Conservation (phyloP, 139 green algal genomes). For the Tetradesmus lagerheimii region DNA sequence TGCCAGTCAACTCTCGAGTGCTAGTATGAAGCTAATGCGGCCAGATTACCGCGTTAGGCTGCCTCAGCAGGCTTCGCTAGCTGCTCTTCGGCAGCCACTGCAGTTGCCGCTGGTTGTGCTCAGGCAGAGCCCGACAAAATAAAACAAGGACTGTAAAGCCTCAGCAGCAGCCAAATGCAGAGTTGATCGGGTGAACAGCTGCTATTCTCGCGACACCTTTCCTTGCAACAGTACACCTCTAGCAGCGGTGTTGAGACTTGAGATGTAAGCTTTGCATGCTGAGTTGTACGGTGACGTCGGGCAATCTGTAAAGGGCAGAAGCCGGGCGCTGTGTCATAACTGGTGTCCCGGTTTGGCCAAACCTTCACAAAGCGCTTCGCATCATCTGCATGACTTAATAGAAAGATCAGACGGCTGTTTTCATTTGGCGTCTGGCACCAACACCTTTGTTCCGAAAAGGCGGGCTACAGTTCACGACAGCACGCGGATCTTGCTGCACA, state of each 20-base stretch:
- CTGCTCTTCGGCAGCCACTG: background rate
- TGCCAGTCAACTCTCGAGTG: background rate
- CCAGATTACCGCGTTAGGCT: background rate
- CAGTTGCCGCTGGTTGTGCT: background rate
- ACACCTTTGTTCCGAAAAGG: background rate
- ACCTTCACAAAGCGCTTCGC: too few relatives aligned
- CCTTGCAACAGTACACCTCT: background rate
- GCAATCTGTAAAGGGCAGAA: too few relatives aligned
- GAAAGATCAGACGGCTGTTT: too few relatives aligned
- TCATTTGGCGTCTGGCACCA: background rate
- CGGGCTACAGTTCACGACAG: background rate
- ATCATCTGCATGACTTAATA: too few relatives aligned
- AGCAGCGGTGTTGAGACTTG: background rate
- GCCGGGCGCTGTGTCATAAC: background rate
- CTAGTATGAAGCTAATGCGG: background rate
- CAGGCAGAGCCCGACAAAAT: background rate
- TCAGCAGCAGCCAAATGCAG: background rate
- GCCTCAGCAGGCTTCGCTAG: background rate
- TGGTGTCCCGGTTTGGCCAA: background rate
- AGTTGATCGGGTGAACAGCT: background rate
- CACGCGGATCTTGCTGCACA: background rate
- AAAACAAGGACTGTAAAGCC: background rate
- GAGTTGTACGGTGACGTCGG: too few relatives aligned
- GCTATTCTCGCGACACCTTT: background rate
- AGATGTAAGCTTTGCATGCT: too few relatives aligned